Evolutionary conservation across 78 protist species (phyloP).

Genomic region (Protostelium mycophagum): DNA sequence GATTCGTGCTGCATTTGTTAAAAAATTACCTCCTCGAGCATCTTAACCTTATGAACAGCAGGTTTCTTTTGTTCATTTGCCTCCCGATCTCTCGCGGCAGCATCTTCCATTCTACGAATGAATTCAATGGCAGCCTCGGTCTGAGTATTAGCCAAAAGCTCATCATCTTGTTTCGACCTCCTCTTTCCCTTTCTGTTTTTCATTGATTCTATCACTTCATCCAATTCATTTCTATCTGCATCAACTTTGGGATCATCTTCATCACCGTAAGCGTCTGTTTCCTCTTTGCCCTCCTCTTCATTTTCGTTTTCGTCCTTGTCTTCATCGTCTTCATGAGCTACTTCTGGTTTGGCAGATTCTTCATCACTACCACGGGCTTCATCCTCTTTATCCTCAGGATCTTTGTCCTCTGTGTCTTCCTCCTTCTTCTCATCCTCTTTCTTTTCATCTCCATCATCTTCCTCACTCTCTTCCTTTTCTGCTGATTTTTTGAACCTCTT

Average conservation of each 20-base stretch:
- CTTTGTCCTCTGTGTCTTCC: neutral
- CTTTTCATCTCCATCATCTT: neutral
- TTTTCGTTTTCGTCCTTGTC: neutral
- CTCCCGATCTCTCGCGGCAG: neutral
- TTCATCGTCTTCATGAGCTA: neutral
- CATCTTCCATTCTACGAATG: neutral
- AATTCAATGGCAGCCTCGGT: neutral
- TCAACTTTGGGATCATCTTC: neutral
- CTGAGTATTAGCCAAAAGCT: neutral
- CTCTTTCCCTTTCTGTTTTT: neutral
- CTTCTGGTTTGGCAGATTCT: neutral
- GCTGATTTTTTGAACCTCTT: neutral
- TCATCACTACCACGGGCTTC: neutral
- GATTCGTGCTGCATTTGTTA: neutral
- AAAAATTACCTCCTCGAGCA: neutral
- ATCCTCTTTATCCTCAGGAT: neutral
- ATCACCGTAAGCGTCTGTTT: neutral
- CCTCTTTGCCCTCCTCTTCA: neutral
- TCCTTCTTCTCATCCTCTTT: neutral
- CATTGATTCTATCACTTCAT: neutral
- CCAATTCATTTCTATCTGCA: neutral
- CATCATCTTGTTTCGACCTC: neutral
- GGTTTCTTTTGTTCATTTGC: neutral
- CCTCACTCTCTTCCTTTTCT: neutral
- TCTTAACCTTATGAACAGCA: neutral